Evolutionary conservation across 1,139 yeast species (phyloP).

Genomic region (Saccharomycopsis hybrid): DNA sequence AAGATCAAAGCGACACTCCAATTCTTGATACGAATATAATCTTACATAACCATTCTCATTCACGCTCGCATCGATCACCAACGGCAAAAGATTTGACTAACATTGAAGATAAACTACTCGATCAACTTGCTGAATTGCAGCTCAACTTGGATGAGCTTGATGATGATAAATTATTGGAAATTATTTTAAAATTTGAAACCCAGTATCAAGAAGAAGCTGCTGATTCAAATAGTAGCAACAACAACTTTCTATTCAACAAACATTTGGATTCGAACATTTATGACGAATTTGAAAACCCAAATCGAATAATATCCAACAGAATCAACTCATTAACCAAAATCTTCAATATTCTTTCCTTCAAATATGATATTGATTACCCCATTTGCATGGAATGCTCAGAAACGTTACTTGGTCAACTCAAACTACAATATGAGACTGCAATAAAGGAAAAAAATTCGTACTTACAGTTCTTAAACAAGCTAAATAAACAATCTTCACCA

Average conservation of each 20-base stretch:
- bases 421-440: constrained; percentile 64
- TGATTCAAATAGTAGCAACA: background rate
- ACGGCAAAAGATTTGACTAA: constrained; percentile 23
- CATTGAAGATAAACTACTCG: constrained; percentile 10
- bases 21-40: background rate
- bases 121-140: constrained; percentile 20
- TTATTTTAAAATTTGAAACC: no score
- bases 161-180: constrained; percentile 8
- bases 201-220: no score
- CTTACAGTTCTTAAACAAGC: constrained; percentile 59
- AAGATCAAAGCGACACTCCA: background rate
- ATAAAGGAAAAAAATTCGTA: constrained; percentile 77
- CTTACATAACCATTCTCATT: no score
- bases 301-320: constrained; percentile 19
- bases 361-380: constrained; percentile 78
- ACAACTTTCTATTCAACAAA: no score
- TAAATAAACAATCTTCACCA: constrained; percentile 50
- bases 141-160: constrained; percentile 18
- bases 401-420: constrained; percentile 57
- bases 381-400: constrained; percentile 83
- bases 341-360: constrained; percentile 57
- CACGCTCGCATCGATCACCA: no score
- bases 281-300: constrained; percentile 4
- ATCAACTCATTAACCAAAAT: constrained; percentile 49
- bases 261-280: background rate